phyloP scores from a whole-genome alignment of 805 yeast species.

The Kazachstania martiniae region DNA sequence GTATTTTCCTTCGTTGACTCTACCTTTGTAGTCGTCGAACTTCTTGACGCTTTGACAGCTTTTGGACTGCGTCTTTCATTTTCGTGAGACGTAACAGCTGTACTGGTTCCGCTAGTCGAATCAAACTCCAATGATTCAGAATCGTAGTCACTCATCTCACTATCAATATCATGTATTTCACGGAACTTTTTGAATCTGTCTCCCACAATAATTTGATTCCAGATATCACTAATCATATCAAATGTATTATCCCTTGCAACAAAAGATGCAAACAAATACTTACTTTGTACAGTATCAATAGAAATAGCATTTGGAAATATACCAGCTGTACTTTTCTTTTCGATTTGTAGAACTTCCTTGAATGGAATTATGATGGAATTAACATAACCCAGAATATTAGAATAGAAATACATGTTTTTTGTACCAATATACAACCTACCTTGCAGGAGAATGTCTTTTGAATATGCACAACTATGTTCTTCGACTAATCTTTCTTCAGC shows the following conservation, averaged over 20 bases:
- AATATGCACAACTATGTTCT: conserved; percentile 56
- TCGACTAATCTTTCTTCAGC: conserved; percentile 41
- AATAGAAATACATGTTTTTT: conserved; percentile 47
- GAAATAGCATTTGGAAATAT: conserved; percentile 61
- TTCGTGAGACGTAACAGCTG: conserved; percentile 12
- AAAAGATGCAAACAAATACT: conserved; percentile 55
- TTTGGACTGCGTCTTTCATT: conserved; percentile 8
- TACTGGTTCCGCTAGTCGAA: conserved; percentile 17
- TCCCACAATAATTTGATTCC: conserved; percentile 37
- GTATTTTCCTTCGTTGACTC: neutral
- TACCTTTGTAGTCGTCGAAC: conserved; percentile 1
- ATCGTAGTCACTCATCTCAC: neutral
- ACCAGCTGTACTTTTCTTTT: conserved; percentile 54
- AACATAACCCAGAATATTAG: conserved; percentile 58
- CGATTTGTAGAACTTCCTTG: conserved; percentile 51
- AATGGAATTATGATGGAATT: conserved; percentile 49
- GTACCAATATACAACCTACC: conserved; percentile 54
- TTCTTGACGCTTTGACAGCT: neutral
- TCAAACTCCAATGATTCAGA: neutral
- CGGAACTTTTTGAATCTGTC: neutral
- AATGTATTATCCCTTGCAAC: conserved; percentile 45
- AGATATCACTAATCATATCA: conserved; percentile 44
- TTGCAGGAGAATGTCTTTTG: conserved; percentile 55
- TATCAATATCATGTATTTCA: neutral
- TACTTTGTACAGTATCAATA: conserved; percentile 51